Evolutionary conservation across 164 flowering plant species (phyloP), one percentile per base, ranked within the genome.

Genomic region (Kingdonia uniflora): DNA sequence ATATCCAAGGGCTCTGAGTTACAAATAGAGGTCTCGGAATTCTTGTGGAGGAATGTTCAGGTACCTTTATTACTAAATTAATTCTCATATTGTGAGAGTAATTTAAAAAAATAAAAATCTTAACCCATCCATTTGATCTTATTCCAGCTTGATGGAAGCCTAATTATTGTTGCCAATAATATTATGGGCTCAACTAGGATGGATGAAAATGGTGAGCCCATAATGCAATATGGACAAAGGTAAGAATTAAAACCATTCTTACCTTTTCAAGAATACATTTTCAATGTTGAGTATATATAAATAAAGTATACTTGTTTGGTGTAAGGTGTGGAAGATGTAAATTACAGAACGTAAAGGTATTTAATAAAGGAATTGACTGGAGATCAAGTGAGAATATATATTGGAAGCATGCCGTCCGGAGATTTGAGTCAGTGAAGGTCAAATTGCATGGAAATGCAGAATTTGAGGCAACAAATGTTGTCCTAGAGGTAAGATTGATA

Each of bases 401-500:
- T 52, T 92, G 98, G 98, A 92, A 80, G 69, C 88, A 84, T 66
- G 81, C 85, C 29, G 82, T 88, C 56, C 62, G 69, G 62, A 81
- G 96, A 48, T 57, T 62, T 56, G 95, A 85, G 71, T 70, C 74
- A 37, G 58, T 77, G n/a, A 79, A 80, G 66, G 59, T 88, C 58
- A 66, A 78, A 41, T 76, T 92, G 60, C 90, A 82, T 76, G 98
- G 98, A 65, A 92, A 92, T 82, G 95, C 96, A 19, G 98, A 92
- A 74, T 88, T 92, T 74, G 98, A 88, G 70, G 98, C 95, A 21
- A 68, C 42, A 14, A 74, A 88, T 70, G 94, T 88, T 20, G 68
- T 64, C 23, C 20, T 92, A 57, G 72, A 85, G 95, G 95, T 85
- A 24, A 43, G 59, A 52, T 37, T 16, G 22, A 44, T 12, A 1